Conservation (phyloP, 768 basidiomycete species). For the Crassisporium funariophilum region DNA sequence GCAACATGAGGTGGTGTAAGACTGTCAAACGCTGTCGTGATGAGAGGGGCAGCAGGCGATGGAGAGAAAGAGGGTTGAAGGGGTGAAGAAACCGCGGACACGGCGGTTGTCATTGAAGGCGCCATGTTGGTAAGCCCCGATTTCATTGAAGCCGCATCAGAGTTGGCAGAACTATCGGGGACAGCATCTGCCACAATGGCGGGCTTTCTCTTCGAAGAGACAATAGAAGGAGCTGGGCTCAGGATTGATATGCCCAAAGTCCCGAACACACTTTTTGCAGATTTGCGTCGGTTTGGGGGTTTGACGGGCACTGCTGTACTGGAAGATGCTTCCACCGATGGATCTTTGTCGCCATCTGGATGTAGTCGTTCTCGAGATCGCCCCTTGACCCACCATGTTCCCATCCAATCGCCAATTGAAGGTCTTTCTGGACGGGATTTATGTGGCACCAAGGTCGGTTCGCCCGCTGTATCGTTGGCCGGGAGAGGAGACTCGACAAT, state of each 20-base stretch:
- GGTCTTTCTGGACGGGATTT: conserved; percentile 48
- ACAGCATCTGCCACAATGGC: conserved; percentile 30
- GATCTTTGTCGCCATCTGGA: conserved; percentile 24
- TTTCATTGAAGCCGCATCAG: conserved; percentile 14
- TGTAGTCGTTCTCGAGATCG: conserved; percentile 29
- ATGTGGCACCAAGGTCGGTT: conserved; percentile 23
- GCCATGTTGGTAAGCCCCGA: conserved; percentile 13
- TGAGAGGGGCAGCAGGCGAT: conserved; percentile 43
- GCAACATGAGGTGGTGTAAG: conserved; percentile 17
- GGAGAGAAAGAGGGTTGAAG: conserved; percentile 41
- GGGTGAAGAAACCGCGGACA: conserved; percentile 41
- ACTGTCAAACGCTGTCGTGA: conserved; percentile 43
- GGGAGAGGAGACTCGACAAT: not conserved
- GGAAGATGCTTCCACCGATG: conserved; percentile 13
- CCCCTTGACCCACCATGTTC: conserved; percentile 69
- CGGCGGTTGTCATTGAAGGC: conserved; percentile 18
- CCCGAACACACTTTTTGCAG: conserved; percentile 69
- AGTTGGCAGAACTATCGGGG: conserved; percentile 35
- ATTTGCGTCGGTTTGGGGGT: conserved; percentile 38
- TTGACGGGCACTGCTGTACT: conserved; percentile 14
- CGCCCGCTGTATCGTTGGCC: conserved; percentile 15
- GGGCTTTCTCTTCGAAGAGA: conserved; percentile 24
- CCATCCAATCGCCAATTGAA: conserved; percentile 74
- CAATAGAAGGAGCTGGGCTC: conserved; percentile 44
- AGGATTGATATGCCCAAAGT: conserved; percentile 70